phyloP scores from a whole-genome alignment of 2,329 filamentous ascomycete species.

The Scorias spongiosa region DNA sequence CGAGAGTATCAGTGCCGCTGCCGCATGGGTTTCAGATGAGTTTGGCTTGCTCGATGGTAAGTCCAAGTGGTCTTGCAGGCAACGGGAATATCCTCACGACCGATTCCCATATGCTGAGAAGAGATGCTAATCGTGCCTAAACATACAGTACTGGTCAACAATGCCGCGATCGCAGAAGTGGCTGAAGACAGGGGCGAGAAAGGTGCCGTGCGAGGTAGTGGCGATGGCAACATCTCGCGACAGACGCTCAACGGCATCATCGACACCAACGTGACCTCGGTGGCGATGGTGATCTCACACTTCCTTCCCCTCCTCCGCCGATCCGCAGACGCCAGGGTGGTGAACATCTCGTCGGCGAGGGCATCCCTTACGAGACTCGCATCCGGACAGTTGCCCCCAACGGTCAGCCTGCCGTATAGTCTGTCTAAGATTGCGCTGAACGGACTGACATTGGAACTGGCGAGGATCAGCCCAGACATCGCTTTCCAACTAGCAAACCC shows the following conservation, averaged over 20 bases:
- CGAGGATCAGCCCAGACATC: conserved; percentile 5
- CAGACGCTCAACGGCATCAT: conserved; percentile 8
- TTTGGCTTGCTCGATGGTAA: conserved; percentile 15
- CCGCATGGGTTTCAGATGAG: conserved; percentile 8
- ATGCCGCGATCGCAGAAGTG: conserved; percentile 18
- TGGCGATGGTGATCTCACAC: conserved; percentile 22
- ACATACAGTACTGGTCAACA: conserved; percentile 21
- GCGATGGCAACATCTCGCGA: too few relatives aligned
- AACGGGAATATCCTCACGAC: too few relatives aligned
- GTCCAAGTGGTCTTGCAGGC: background rate
- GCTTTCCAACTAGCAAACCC: conserved; percentile 9
- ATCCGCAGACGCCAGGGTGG: conserved; percentile 13
- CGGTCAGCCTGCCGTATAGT: conserved; percentile 11
- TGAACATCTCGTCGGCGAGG: conserved; percentile 21
- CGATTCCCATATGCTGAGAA: too few relatives aligned
- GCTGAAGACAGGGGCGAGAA: too few relatives aligned
- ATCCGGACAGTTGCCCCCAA: conserved; percentile 16
- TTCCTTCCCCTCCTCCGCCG: conserved; percentile 17
- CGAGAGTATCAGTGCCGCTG: conserved; percentile 10
- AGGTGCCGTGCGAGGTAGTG: too few relatives aligned
- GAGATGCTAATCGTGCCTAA: too few relatives aligned
- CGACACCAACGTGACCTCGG: conserved; percentile 31
- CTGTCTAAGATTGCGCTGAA: conserved; percentile 13
- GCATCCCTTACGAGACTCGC: conserved; percentile 12
- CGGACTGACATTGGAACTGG: conserved; percentile 12